Conservation (phyloP, 2,329 filamentous ascomycete species). For the Lachnellula cervina region DNA sequence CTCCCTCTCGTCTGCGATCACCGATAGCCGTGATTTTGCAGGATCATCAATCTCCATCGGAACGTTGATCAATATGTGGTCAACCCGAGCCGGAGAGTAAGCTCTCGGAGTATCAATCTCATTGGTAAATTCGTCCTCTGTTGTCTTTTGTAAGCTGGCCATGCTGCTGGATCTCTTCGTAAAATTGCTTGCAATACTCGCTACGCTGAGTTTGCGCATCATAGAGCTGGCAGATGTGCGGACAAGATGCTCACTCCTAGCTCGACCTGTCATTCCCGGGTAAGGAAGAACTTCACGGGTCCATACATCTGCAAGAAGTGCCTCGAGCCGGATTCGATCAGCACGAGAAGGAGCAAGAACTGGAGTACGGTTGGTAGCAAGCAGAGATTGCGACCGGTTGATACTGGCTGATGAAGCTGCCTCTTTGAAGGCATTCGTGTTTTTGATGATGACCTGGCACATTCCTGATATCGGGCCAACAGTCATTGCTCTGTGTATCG, state of each 20-base stretch:
- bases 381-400: constrained; percentile 72
- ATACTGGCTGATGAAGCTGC: constrained; percentile 47
- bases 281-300: constrained; percentile 75
- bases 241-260: constrained; percentile 66
- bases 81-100: constrained; percentile 7
- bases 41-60: constrained; percentile 17
- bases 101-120: constrained; percentile 14
- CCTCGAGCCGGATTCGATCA: constrained; percentile 74
- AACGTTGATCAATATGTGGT: constrained; percentile 16
- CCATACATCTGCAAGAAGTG: constrained; percentile 73
- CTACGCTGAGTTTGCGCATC: constrained; percentile 82
- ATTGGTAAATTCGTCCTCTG: constrained; percentile 19
- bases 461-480: constrained; percentile 62
- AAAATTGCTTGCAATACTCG: constrained; percentile 73
- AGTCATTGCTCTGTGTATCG: constrained; percentile 74
- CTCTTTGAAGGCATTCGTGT: constrained; percentile 67
- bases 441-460: constrained; percentile 79
- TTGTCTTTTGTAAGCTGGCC: constrained; percentile 24
- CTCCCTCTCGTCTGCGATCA: constrained; percentile 29
- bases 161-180: constrained; percentile 55
- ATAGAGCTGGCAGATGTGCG: constrained; percentile 77
- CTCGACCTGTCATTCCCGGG: constrained; percentile 68
- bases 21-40: constrained; percentile 19
- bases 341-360: constrained; percentile 69
- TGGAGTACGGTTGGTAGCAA: constrained; percentile 63